Evolutionary conservation across 495 filamentous ascomycete genomes (phyloP).

Genomic region (Cercophora scortea): DNA sequence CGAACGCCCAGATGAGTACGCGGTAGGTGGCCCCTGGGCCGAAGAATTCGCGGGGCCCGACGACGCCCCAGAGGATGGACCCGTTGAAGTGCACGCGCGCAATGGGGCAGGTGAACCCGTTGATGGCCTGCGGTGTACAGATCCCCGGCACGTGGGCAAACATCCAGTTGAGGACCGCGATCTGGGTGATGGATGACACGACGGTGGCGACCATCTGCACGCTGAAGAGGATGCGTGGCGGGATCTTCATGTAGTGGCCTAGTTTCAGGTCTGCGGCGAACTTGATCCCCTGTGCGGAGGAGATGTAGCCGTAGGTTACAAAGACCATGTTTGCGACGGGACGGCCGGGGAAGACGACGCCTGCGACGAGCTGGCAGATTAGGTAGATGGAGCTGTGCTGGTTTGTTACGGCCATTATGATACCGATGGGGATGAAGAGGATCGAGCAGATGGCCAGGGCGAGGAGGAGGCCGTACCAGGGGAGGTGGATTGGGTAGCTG

Average conservation of each 20-base stretch:
- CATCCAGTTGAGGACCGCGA: slow-evolving; percentile 85
- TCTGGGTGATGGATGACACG: slow-evolving; percentile 71
- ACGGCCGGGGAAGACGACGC: slow-evolving; percentile 67
- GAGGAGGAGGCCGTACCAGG: slow-evolving; percentile 71
- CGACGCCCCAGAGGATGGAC: slow-evolving; percentile 81
- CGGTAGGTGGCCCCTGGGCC: slow-evolving; percentile 64
- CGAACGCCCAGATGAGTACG: slow-evolving; percentile 67
- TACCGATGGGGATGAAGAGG: slow-evolving; percentile 72
- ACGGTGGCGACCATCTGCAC: slow-evolving; percentile 78
- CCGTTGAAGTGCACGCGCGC: slow-evolving; percentile 88
- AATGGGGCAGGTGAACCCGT: slow-evolving; percentile 82
- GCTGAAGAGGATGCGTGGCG: slow-evolving; percentile 67
- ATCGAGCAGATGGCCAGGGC: slow-evolving; percentile 64
- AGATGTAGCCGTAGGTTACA: slow-evolving; percentile 77
- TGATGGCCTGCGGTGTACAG: slow-evolving; percentile 69
- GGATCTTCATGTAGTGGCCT: slow-evolving; percentile 91
- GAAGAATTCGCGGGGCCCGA: slow-evolving; percentile 72
- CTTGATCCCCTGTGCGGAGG: slow-evolving; percentile 74
- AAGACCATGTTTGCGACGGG: slow-evolving; percentile 88
- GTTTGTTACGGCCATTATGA: slow-evolving; percentile 82
- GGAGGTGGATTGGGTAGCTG: slow-evolving; percentile 66
- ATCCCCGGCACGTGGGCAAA: slow-evolving; percentile 66
- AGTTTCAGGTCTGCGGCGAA: slow-evolving; percentile 83
- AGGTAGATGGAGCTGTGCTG: slow-evolving; percentile 74
- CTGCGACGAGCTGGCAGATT: slow-evolving; percentile 75